These are phyloP conservation scores for Zymoseptoria brevis DNA, from an alignment of 2,329 filamentous ascomycete genomes.

Conservation along the genomic window DNA sequence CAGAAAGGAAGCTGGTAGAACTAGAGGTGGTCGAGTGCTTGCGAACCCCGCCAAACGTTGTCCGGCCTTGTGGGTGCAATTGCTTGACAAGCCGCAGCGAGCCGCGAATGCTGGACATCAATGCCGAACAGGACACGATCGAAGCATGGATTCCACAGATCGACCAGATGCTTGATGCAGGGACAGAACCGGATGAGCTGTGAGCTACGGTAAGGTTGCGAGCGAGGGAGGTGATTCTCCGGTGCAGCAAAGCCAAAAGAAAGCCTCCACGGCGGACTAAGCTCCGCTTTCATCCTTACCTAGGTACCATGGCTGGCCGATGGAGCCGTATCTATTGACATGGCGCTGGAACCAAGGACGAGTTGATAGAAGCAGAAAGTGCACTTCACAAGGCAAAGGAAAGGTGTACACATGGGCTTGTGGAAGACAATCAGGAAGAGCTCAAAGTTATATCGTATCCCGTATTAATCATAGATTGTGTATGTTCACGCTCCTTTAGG, in stretches of 20 bases:
- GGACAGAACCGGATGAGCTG: not conserved
- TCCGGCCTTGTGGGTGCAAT: not conserved
- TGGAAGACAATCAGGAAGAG: not conserved
- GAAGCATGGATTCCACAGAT: not conserved
- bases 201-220: not conserved
- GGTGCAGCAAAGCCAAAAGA: not conserved
- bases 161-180: not conserved
- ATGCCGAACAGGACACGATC: not conserved
- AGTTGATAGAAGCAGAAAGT: not conserved
- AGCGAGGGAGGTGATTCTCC: not conserved
- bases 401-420: not conserved
- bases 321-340: not conserved
- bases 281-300: not conserved
- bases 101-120: slow-evolving; percentile 1
- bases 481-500: not conserved
- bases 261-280: not conserved
- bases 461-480: not conserved
- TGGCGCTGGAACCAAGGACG: no score
- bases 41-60: not conserved
- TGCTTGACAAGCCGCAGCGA: not conserved
- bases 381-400: no score
- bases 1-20: not conserved
- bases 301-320: no score
- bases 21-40: not conserved
- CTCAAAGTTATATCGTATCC: not conserved